Evolutionary conservation across 2,329 filamentous ascomycete species (phyloP).

Genomic region (Fusarium euwallaceae): DNA sequence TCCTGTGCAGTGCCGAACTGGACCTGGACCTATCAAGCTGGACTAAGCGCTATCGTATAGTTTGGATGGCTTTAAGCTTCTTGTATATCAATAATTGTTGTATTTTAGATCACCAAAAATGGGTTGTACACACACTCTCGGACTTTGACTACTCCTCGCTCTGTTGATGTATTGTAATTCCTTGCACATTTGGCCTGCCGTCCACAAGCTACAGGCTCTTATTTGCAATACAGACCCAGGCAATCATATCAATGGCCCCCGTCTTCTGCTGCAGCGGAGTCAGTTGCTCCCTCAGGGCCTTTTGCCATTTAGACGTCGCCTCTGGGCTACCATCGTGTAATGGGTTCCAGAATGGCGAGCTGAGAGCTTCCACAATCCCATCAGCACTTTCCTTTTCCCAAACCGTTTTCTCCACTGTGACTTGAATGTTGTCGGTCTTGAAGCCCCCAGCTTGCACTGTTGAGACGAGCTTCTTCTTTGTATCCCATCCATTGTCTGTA

Average conservation of each 20-base stretch:
- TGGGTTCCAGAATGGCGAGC: background rate
- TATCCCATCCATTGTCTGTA: background rate
- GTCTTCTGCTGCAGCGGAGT: background rate
- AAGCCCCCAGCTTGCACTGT: background rate
- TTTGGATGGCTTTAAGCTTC: background rate
- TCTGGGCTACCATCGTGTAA: background rate
- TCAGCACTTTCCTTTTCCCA: background rate
- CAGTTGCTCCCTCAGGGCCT: background rate
- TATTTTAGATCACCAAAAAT: background rate
- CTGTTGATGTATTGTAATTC: background rate
- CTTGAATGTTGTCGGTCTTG: background rate
- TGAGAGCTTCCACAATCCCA: background rate
- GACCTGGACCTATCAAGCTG: background rate
- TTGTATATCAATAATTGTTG: background rate
- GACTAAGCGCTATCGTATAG: background rate
- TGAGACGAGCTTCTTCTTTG: background rate
- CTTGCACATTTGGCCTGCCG: background rate
- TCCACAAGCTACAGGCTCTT: background rate
- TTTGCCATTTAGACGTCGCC: background rate
- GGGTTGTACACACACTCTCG: fast-evolving
- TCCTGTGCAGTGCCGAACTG: conserved; percentile 9
- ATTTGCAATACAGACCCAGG: background rate
- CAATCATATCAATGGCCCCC: background rate
- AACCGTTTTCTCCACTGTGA: background rate
- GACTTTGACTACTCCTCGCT: background rate